Conservation (phyloP, 345 rosid genomes). For the Mallotus nudiflorus region DNA sequence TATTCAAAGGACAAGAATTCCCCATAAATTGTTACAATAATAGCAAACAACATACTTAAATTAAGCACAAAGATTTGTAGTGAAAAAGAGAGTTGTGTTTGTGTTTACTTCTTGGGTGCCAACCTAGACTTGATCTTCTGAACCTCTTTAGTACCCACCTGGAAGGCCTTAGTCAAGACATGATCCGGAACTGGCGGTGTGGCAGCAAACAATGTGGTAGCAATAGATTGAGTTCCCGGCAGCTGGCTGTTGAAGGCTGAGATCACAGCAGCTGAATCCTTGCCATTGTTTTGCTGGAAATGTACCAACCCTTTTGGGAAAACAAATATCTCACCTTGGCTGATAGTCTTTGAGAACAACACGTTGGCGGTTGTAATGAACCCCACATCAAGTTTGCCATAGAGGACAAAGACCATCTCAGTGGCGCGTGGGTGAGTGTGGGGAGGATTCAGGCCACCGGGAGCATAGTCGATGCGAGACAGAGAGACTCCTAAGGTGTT, state of each 20-base stretch:
- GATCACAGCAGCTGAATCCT: constrained; percentile 17
- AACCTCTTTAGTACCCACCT: constrained; percentile 23
- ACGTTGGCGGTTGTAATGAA: constrained; percentile 34
- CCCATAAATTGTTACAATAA: not conserved
- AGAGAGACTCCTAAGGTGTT: constrained; percentile 32
- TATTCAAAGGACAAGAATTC: not conserved
- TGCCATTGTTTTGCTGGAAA: constrained; percentile 29
- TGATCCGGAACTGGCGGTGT: constrained; percentile 26
- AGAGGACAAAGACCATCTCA: constrained; percentile 29
- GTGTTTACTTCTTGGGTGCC: constrained; percentile 23
- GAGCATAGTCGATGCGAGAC: constrained; percentile 33
- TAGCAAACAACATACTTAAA: not conserved
- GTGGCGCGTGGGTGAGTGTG: constrained; percentile 39
- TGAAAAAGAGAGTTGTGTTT: not conserved
- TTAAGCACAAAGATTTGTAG: not conserved
- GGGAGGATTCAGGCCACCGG: constrained; percentile 30
- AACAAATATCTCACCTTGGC: constrained; percentile 22
- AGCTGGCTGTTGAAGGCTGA: constrained; percentile 37
- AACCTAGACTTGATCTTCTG: constrained; percentile 25
- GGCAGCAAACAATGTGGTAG: constrained; percentile 23
- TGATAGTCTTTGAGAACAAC: constrained; percentile 19
- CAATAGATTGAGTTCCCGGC: constrained; percentile 30
- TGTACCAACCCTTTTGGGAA: constrained; percentile 31
- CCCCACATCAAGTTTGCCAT: constrained; percentile 29
- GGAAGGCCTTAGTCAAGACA: constrained; percentile 27